Conservation (phyloP, 768 basidiomycete species). For the Lactarius psammicola region DNA sequence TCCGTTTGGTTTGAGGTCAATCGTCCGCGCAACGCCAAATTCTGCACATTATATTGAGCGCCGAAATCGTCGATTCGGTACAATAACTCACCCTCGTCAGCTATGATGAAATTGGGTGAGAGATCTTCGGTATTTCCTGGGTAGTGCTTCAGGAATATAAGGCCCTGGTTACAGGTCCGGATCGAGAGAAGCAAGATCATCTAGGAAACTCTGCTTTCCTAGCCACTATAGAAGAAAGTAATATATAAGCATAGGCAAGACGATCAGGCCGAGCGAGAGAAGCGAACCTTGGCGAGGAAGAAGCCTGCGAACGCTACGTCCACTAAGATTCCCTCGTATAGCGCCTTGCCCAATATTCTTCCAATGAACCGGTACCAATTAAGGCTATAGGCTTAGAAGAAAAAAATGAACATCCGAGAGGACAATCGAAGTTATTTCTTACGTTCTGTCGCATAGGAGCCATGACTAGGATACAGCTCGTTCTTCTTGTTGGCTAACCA, state of each 20-base stretch:
- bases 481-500: constrained; percentile 92
- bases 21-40: constrained; percentile 70
- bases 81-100: constrained; percentile 65
- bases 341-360: constrained; percentile 89
- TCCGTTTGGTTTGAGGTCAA: constrained; percentile 81
- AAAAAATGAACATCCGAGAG: background rate
- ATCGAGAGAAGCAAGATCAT: constrained; percentile 90
- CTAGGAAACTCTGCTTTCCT: constrained; percentile 86
- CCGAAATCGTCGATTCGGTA: background rate
- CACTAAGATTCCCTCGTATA: constrained; percentile 94
- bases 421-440: constrained; percentile 32
- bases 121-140: constrained; percentile 83
- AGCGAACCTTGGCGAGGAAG: constrained; percentile 79
- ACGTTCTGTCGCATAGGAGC: constrained; percentile 88
- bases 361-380: constrained; percentile 95
- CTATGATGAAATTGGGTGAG: constrained; percentile 85
- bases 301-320: constrained; percentile 95
- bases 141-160: constrained; percentile 92
- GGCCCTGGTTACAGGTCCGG: constrained; percentile 88
- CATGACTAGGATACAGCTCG: constrained; percentile 93
- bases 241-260: background rate
- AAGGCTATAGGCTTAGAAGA: constrained; percentile 65
- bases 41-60: constrained; percentile 46
- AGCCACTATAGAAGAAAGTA: constrained; percentile 63
- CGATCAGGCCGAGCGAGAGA: background rate